Evolutionary conservation across 208 protist species (phyloP), one percentile per base, ranked within the genome.

Genomic region (Trypanosoma lewisi): DNA sequence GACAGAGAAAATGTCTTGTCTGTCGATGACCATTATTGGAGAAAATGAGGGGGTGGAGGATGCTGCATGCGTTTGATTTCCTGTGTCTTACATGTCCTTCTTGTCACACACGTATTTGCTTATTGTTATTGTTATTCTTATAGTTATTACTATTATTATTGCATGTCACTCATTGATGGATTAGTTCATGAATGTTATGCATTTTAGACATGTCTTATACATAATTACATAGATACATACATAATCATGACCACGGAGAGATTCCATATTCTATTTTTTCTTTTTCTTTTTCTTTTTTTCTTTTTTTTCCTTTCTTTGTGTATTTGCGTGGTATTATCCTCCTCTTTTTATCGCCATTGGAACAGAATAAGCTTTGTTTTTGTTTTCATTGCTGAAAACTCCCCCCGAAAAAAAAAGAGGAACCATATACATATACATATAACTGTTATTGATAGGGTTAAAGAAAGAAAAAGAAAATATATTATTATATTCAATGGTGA

Each of bases 401-500:
- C n/a, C n/a, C n/a, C n/a, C n/a, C n/a, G 2, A 23, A 48, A 21
- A 47, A 4, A 48, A 45, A 61, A 4, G 41, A 12, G 2, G n/a
- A n/a, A n/a, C n/a, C n/a, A n/a, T n/a, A n/a, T n/a, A n/a, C n/a
- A n/a, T n/a, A n/a, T n/a, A n/a, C n/a, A n/a, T n/a, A n/a, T n/a
- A n/a, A 14, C n/a, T n/a, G n/a, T n/a, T n/a, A n/a, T n/a, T n/a
- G n/a, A n/a, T n/a, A 39, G 11, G 34, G 34, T 4, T 39, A 39
- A 39, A 39, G 19, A 39, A 2, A 41, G 14, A 7, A 56, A 0
- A 27, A 58, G 27, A 16, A 31, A 17, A 49, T 39, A 28, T 27
- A 45, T 69, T 17, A 30, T 50, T 8, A 21, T 19, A 63, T 27
- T 47, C 4, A 57, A 45, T 80, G 75, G 30, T 41, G 27, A 67